These are phyloP conservation scores for Delitschia confertaspora DNA, from an alignment of 495 filamentous ascomycete genomes.

Conservation along the genomic window DNA sequence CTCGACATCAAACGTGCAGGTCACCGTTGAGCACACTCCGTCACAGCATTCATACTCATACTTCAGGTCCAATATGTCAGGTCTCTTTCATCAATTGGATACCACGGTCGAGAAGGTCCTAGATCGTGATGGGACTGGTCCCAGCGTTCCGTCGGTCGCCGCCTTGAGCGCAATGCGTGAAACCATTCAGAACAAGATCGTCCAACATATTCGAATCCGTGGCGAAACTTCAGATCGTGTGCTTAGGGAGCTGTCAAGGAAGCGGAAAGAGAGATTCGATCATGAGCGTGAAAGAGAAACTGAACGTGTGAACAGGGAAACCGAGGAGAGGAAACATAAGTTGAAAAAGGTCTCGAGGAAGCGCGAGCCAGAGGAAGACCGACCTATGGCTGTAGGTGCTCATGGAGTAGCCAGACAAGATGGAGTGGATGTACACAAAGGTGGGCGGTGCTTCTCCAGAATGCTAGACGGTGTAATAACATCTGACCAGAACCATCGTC, in stretches of 20 bases:
- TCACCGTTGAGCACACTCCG: slow-evolving; percentile 20
- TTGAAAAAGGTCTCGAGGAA: slow-evolving; percentile 29
- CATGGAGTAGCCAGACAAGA: slow-evolving; percentile 37
- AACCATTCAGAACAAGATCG: slow-evolving; percentile 19
- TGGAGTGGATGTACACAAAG: slow-evolving; percentile 36
- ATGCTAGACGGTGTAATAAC: neutral
- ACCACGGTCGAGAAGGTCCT: slow-evolving; percentile 27
- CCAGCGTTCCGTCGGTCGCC: slow-evolving; percentile 21
- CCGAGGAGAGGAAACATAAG: slow-evolving; percentile 29
- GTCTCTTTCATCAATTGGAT: slow-evolving; percentile 15
- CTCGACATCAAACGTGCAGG: slow-evolving; percentile 18
- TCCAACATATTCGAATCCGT: slow-evolving; percentile 14
- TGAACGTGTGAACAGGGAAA: slow-evolving; percentile 23
- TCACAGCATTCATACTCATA: slow-evolving; percentile 21
- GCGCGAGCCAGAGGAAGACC: slow-evolving; percentile 30
- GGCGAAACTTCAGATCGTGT: slow-evolving; percentile 36
- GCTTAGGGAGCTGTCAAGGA: slow-evolving; percentile 78
- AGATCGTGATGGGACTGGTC: slow-evolving; percentile 14
- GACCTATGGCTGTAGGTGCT: slow-evolving; percentile 35
- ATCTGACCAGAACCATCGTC: slow-evolving; percentile 25
- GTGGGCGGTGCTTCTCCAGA: slow-evolving; percentile 23
- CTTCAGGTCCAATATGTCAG: slow-evolving; percentile 18
- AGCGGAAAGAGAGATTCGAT: slow-evolving; percentile 43
- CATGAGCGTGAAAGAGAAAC: slow-evolving; percentile 30
- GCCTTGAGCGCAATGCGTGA: slow-evolving; percentile 26